Conservation (phyloP, 805 yeast genomes). For the Metschnikowia anglica region DNA sequence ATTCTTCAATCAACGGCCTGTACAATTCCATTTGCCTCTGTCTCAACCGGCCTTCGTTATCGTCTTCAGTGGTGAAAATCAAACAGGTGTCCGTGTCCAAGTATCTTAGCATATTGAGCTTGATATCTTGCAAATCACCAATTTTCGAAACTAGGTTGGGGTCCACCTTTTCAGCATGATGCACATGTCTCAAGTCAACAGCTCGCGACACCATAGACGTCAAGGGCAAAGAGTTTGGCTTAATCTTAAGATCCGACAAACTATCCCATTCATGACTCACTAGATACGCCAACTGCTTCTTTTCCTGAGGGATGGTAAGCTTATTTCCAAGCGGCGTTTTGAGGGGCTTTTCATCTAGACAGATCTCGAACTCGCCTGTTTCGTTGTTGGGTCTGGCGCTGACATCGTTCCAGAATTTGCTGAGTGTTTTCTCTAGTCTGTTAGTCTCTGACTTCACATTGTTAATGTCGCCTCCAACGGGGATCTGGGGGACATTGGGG, state of each 20-base stretch:
- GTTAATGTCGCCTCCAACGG: slow-evolving; percentile 43
- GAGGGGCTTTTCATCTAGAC: slow-evolving; percentile 72
- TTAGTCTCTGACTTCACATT: slow-evolving; percentile 63
- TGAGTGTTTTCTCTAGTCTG: slow-evolving; percentile 63
- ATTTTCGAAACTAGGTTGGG: slow-evolving; percentile 55
- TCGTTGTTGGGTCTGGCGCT: slow-evolving; percentile 34
- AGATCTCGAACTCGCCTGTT: slow-evolving; percentile 46
- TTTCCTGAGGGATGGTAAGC: slow-evolving; percentile 59
- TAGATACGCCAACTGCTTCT: slow-evolving; percentile 65
- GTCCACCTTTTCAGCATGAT: slow-evolving; percentile 35
- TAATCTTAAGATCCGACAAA: slow-evolving; percentile 61
- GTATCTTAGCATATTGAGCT: slow-evolving; percentile 66
- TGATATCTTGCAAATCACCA: slow-evolving; percentile 59
- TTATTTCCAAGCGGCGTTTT: slow-evolving; percentile 82
- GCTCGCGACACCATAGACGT: slow-evolving; percentile 87
- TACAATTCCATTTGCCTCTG: slow-evolving; percentile 75
- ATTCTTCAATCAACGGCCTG: slow-evolving; percentile 67
- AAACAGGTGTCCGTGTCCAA: slow-evolving; percentile 92
- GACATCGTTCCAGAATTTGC: slow-evolving; percentile 82
- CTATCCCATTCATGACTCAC: slow-evolving; percentile 86
- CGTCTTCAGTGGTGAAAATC: slow-evolving; percentile 76
- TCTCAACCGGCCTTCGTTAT: slow-evolving; percentile 81
- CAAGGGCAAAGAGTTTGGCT: slow-evolving; percentile 78
- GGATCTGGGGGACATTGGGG: slow-evolving; percentile 11
- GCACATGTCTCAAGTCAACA: slow-evolving; percentile 58